Evolutionary conservation across 805 yeast species (phyloP), one percentile per base, ranked within the genome.

Genomic region (Wickerhamia fluorescens): DNA sequence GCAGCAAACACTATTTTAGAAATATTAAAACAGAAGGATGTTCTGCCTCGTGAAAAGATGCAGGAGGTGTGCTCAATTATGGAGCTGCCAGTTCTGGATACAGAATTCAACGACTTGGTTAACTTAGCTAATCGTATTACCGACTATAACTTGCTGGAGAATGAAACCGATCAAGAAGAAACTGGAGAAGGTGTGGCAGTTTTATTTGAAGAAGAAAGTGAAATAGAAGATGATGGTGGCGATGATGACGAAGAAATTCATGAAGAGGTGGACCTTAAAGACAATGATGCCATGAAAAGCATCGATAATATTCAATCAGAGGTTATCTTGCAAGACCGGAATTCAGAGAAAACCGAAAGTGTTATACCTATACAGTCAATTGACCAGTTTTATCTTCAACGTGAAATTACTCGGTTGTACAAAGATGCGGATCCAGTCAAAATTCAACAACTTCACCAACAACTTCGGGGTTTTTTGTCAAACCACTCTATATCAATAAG

Each of bases 1-100:
- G 83, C 87, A 4, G 73, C 85, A 2, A 92, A 83, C 47, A 59
- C 78, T 3, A 46, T 78, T 0, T 42, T 84, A 22, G 79, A 71
- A 37, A 53, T 68, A 1, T 42, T 81, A 35, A 75, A 71, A 41
- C 61, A 64, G 28, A 75, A 65, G 2, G 58, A 52, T 1, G 33
- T 53, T 1, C 51, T 63, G 1, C 75, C 71, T 12, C 38, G 42
- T 3, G 57, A 55, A 6, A 71, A 71, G 37, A 72, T 72, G 27
- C 45, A 51, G n/a, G 68, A 66, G 26, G 45, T 82, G 3, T 74
- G 74, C 30, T 65, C 59, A 4, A 59, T 76, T 2, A 44, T 86
- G 21, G 58, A 36, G 7, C 31, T 39, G 9, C 40, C 43, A 13
- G 30, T 79, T 1, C 33, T 57, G 3, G 71, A 66, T 33, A 60